A percentile compares a stretch with the other conserved stretches of the same genome.
phyloP scores from a whole-genome alignment of 2,329 filamentous ascomycete species.

The Cytospora piceicola region DNA sequence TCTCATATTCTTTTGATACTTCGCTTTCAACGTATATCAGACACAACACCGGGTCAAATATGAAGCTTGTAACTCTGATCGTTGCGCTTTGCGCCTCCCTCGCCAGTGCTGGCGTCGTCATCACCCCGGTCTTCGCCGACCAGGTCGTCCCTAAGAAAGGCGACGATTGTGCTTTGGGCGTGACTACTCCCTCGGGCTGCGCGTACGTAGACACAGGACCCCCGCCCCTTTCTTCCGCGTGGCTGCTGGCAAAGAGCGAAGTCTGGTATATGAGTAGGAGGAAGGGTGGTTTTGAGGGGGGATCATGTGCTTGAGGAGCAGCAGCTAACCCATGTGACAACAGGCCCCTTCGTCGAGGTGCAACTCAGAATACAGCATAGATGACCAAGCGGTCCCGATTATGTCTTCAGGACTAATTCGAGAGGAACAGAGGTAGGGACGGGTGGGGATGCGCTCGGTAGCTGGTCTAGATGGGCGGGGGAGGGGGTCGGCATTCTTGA shows the following conservation, averaged over 20 bases:
- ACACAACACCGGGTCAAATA: constrained; percentile 36
- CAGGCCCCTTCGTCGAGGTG: constrained; percentile 27
- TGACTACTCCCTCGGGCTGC: constrained; percentile 60
- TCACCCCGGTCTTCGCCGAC: constrained; percentile 55
- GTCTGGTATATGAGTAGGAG: not conserved
- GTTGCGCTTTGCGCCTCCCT: constrained; percentile 51
- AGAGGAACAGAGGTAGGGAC: not conserved
- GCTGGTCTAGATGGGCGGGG: not conserved
- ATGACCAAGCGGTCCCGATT: not conserved
- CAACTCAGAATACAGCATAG: constrained; percentile 22
- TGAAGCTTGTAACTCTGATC: constrained; percentile 47
- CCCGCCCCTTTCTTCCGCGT: not conserved
- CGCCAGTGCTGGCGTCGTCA: constrained; percentile 57
- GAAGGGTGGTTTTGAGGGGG: no score
- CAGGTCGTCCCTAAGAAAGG: constrained; percentile 54
- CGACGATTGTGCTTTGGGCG: constrained; percentile 61
- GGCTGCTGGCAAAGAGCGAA: not conserved
- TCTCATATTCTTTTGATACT: not conserved
- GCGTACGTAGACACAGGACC: constrained; percentile 48
- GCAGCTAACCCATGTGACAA: not conserved
- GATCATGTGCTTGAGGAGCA: not conserved
- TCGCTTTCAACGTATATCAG: not conserved
- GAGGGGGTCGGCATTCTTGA: not conserved
- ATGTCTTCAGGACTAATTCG: not conserved
- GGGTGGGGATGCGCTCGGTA: not conserved